These are phyloP conservation scores for Thalassiosira mediterranea DNA, from an alignment of 352 stramenopile genomes.

Conservation along the genomic window DNA sequence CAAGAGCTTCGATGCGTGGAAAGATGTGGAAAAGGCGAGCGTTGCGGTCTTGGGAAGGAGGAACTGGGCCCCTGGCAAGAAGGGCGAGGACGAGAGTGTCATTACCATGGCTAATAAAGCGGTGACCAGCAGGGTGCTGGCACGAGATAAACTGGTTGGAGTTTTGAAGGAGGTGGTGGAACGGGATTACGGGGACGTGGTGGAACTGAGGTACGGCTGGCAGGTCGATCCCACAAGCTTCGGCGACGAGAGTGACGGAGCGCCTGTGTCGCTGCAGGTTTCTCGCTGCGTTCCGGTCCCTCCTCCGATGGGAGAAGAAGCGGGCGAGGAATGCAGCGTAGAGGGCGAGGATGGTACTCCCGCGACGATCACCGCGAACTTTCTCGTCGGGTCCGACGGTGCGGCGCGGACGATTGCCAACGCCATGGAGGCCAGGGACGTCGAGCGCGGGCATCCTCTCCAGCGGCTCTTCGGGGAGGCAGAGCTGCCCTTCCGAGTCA, in stretches of 20 bases:
- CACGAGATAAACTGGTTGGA: conserved; percentile 76
- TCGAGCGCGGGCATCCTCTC: conserved; percentile 44
- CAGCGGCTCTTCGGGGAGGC: conserved; percentile 43
- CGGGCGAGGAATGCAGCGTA: conserved; percentile 23
- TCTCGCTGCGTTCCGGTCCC: conserved; percentile 39
- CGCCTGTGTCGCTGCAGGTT: conserved; percentile 36
- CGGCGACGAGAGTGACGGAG: conserved; percentile 35
- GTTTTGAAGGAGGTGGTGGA: conserved; percentile 71
- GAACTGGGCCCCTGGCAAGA: conserved; percentile 69
- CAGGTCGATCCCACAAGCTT: conserved; percentile 67
- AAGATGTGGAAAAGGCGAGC: conserved; percentile 69
- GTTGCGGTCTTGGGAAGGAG: conserved; percentile 73
- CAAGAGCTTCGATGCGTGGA: conserved; percentile 72
- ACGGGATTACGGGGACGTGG: conserved; percentile 36
- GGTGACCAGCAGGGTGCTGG: conserved; percentile 69
- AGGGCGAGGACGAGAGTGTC: conserved; percentile 63
- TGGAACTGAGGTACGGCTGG: conserved; percentile 66
- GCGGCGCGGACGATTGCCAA: conserved; percentile 69
- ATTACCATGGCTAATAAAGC: conserved; percentile 72
- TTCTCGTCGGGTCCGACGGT: conserved; percentile 83
- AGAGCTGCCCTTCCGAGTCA: conserved; percentile 58
- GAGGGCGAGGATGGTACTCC: conserved; percentile 41
- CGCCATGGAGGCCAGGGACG: conserved; percentile 61
- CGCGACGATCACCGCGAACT: conserved; percentile 29
- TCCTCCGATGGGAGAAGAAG: conserved; percentile 24